Percentiles rank a stretch among this genome's conserved stretches.
Conservation (phyloP, 257 asterid species). For the Buddleja alternifolia region DNA sequence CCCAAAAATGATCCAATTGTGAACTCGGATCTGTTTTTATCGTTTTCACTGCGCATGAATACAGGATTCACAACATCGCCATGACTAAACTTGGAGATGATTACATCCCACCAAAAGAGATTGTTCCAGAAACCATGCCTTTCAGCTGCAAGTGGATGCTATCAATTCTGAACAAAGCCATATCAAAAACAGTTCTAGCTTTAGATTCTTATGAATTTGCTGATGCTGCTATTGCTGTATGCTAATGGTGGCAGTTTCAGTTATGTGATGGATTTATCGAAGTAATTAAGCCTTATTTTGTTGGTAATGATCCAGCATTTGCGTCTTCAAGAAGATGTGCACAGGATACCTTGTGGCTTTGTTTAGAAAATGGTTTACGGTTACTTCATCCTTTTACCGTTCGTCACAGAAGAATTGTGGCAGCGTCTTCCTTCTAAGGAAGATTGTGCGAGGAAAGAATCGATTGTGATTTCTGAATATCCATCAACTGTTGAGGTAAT, state of each 20-base stretch:
- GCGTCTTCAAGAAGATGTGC: conserved; percentile 61
- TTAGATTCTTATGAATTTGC: conserved; percentile 81
- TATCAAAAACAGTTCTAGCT: conserved; percentile 63
- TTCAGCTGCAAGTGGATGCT: conserved; percentile 97
- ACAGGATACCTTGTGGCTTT: conserved; percentile 88
- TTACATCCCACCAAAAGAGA: conserved; percentile 67
- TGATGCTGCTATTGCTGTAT: conserved; percentile 88
- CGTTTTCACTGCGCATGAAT: too few species aligned
- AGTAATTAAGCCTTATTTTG: conserved; percentile 87
- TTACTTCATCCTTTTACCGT: conserved; percentile 96
- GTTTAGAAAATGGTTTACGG: conserved; percentile 82
- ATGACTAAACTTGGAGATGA: conserved; percentile 95
- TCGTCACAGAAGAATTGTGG: conserved; percentile 94
- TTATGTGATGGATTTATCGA: conserved; percentile 94
- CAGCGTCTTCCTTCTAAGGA: conserved; percentile 85
- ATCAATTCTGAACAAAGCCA: conserved; percentile 84
- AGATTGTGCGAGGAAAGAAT: conserved; percentile 66
- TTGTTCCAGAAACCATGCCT: conserved; percentile 66
- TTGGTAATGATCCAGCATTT: conserved; percentile 49
- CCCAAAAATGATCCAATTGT: too few species aligned
- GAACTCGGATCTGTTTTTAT: too few species aligned
- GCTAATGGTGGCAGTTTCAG: conserved; percentile 91
- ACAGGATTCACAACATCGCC: too few species aligned
- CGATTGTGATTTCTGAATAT: conserved; percentile 82
- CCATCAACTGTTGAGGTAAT: conserved; percentile 74